A percentile compares a stretch with the other conserved stretches of the same genome.
These are phyloP conservation scores for Mycena metata DNA, from an alignment of 768 basidiomycete genomes.

Conservation along the genomic window DNA sequence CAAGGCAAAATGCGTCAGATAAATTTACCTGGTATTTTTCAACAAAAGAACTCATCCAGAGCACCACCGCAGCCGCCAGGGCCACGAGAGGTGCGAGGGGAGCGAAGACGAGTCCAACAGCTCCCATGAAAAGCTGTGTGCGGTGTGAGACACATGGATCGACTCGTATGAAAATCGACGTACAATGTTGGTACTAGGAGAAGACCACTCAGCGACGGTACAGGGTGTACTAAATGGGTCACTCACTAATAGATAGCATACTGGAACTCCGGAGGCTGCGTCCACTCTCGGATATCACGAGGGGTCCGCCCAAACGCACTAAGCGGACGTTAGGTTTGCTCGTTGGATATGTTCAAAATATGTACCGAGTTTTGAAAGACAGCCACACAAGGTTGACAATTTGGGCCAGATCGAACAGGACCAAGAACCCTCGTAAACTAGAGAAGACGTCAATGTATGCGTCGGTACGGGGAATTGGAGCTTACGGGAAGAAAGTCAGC, in stretches of 20 bases:
- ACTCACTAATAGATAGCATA: slow-evolving; percentile 88
- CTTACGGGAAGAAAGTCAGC: slow-evolving; percentile 95
- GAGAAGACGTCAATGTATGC: slow-evolving; percentile 2
- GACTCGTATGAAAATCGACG: slow-evolving; percentile 43
- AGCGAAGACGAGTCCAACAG: slow-evolving; percentile 95
- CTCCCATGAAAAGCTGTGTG: slow-evolving; percentile 83
- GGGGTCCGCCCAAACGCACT: slow-evolving; percentile 91
- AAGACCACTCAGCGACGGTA: slow-evolving; percentile 30
- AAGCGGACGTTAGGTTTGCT: slow-evolving; percentile 6
- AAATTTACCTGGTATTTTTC: slow-evolving; percentile 82
- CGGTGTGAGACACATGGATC: neutral
- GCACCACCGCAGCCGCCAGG: slow-evolving; percentile 85
- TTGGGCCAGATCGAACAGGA: slow-evolving; percentile 95
- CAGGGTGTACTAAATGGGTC: slow-evolving; percentile 7
- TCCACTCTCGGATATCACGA: slow-evolving; percentile 91
- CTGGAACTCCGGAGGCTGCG: slow-evolving; percentile 90
- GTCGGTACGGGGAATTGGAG: slow-evolving; percentile 24
- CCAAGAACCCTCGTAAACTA: slow-evolving; percentile 94
- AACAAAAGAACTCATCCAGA: slow-evolving; percentile 89
- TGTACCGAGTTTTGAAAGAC: slow-evolving; percentile 86
- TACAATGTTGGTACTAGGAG: slow-evolving; percentile 69
- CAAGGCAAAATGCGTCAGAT: neutral
- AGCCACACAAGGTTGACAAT: slow-evolving; percentile 90
- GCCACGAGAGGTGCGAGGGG: slow-evolving; percentile 93
- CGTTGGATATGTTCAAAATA: slow-evolving; percentile 13